A percentile compares a stretch with the other conserved stretches of the same genome.
Conservation (phyloP, 345 rosid genomes). For the Syzygium aqueum region DNA sequence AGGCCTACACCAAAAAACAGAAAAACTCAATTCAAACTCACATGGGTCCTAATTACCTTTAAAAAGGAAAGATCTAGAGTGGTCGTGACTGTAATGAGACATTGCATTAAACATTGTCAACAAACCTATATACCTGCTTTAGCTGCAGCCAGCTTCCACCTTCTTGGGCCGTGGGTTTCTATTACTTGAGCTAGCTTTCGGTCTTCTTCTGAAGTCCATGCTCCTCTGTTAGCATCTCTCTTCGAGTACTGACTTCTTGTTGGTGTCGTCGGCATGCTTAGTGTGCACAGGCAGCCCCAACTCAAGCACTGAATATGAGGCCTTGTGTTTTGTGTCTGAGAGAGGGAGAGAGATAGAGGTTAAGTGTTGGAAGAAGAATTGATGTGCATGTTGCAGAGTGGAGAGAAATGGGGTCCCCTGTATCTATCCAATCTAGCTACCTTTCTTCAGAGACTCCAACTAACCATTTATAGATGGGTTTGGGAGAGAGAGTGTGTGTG, state of each 20-base stretch:
- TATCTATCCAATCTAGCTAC: constrained; percentile 12
- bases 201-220: constrained; percentile 49
- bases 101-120: neutral
- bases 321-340: neutral
- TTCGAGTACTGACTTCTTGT: constrained; percentile 2
- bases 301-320: neutral
- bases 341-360: neutral
- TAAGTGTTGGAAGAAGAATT: neutral
- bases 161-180: constrained; percentile 36
- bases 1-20: constrained; percentile 18
- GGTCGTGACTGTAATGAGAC: neutral
- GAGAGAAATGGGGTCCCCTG: neutral
- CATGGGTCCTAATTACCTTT: neutral
- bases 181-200: constrained; percentile 25
- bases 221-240: constrained; percentile 34
- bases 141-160: constrained; percentile 36
- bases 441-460: constrained; percentile 14
- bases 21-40: neutral
- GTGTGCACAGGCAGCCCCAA: neutral
- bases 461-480: constrained; percentile 4
- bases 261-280: constrained; percentile 16
- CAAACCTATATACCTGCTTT: constrained; percentile 26
- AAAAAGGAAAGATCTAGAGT: neutral
- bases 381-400: neutral
- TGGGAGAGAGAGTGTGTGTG: neutral